Conservation (phyloP, 1,284 basidiomycete genomes). For the Sporisorium scitamineum region DNA sequence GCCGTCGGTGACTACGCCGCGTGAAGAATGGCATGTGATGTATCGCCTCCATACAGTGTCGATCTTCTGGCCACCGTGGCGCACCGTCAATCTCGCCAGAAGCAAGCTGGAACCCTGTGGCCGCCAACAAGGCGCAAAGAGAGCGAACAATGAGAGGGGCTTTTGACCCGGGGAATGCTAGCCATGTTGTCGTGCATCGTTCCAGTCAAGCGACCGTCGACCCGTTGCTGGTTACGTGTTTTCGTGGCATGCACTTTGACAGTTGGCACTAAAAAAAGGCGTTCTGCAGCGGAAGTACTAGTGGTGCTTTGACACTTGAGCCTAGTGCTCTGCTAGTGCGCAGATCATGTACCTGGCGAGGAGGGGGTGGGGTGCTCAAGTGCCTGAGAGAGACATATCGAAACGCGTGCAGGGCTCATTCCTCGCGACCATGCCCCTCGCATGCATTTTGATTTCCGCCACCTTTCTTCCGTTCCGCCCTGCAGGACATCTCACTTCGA, state of each 20-base stretch:
- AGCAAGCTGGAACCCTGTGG: neutral
- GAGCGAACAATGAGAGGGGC: neutral
- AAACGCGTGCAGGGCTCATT: conserved; percentile 20
- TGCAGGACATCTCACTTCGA: conserved; percentile 14
- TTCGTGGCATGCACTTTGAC: neutral
- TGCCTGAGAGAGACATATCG: neutral
- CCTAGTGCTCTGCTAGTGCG: neutral
- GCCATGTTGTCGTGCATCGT: conserved; percentile 19
- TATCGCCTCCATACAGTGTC: conserved; percentile 13
- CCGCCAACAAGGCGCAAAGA: neutral
- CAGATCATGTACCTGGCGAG: neutral
- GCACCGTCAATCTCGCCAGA: conserved; percentile 5
- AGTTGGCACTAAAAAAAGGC: conserved; percentile 8
- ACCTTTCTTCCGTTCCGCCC: conserved; percentile 11
- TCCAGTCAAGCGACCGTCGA: neutral
- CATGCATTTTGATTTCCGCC: conserved; percentile 11
- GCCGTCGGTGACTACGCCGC: neutral
- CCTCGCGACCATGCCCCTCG: conserved; percentile 25
- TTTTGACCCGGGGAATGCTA: neutral
- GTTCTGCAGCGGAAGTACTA: neutral
- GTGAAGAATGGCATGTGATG: conserved; percentile 29
- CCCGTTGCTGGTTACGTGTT: neutral
- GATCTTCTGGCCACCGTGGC: neutral
- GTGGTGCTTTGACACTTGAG: neutral
- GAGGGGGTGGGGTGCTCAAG: neutral